Base-by-base conservation (phyloP, 495 filamentous ascomycete genomes). In the Platismatia glauca region DNA sequence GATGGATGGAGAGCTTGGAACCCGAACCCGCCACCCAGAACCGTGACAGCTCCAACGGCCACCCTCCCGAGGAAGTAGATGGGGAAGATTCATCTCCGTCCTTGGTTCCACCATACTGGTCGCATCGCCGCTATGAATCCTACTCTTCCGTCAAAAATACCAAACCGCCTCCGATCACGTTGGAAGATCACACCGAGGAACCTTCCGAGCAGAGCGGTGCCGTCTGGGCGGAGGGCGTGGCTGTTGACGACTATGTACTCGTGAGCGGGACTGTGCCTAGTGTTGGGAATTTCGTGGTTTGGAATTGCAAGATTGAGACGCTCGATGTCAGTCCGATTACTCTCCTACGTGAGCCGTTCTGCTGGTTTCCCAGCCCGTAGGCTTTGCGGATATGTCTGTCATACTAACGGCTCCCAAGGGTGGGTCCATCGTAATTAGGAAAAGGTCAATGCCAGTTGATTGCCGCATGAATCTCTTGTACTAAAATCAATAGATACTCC, bases 161-260 rank as follows among this genome's bases (percentile, higher is more conserved):
- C 41, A 63, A 57, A 31, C 72, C 71, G n/a, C 64, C 76, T 22
- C 75, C 75, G 6, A 90, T 90, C 66, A 81, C 76, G 0, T 76
- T 90, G 7, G 86, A 89, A 68, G 87, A 90, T 68, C 85, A 89
- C 67, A 88, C 86, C 22, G 82, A 84, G 52, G 84, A 84, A 57
- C 78, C 78, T 18, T 82, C 78, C 34, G 83, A 85, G 68, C 80
- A 82, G 8, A 83, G 77, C 64, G 81, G 80, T 20, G 82, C 82
- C 5, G 73, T 88, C 35, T 90, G 87, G 87, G 87, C 87, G 7
- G 78, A 76, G 55, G 82, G 79, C 62, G 86, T 87, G 27, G 71
- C 78, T 4, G 82, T 90, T 55, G 82, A 88, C 59, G 86, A 88
- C 68, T 80, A 88, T 74, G 78, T 81, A 39, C 75, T 89, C 63